These are phyloP conservation scores for Phalaenopsis equestris DNA, from an alignment of 106 monocot genomes.

Conservation along the genomic window DNA sequence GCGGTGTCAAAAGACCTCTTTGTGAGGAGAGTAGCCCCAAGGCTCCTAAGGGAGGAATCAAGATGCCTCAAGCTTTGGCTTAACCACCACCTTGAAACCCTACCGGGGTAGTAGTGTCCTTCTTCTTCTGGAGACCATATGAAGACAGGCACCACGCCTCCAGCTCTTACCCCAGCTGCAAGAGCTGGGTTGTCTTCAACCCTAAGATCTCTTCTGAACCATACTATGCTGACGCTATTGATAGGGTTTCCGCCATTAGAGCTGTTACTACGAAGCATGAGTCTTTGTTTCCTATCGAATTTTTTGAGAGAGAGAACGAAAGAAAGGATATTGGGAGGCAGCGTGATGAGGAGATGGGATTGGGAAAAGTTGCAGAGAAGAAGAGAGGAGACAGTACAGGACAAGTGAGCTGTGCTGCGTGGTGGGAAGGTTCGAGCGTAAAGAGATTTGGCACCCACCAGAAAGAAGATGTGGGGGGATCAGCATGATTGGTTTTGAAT, in stretches of 20 bases:
- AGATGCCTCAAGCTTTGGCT: conserved; percentile 65
- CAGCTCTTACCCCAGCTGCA: conserved; percentile 62
- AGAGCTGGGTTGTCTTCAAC: conserved; percentile 94
- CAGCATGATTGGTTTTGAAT: background rate
- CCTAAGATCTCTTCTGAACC: conserved; percentile 90
- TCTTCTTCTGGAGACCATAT: conserved; percentile 91
- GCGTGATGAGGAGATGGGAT: background rate
- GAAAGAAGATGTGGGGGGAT: background rate
- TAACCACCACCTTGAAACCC: conserved; percentile 95
- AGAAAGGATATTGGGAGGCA: background rate
- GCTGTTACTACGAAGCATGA: background rate
- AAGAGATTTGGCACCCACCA: background rate
- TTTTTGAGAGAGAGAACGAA: background rate
- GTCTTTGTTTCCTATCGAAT: background rate
- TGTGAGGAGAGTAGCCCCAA: conserved; percentile 62
- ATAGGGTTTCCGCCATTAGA: background rate
- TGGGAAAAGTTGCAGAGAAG: background rate
- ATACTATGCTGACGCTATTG: conserved; percentile 42
- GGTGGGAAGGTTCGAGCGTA: background rate
- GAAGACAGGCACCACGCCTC: conserved; percentile 56
- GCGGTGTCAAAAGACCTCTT: conserved; percentile 62
- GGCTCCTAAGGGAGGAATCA: conserved; percentile 56
- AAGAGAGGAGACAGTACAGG: background rate
- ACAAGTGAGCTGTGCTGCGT: background rate
- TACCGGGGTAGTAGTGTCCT: conserved; percentile 67